Evolutionary conservation across 225 moss, liverwort and hornwort species (phyloP), one percentile per base, ranked within the genome.

Genomic region (Straminergon stramineum): DNA sequence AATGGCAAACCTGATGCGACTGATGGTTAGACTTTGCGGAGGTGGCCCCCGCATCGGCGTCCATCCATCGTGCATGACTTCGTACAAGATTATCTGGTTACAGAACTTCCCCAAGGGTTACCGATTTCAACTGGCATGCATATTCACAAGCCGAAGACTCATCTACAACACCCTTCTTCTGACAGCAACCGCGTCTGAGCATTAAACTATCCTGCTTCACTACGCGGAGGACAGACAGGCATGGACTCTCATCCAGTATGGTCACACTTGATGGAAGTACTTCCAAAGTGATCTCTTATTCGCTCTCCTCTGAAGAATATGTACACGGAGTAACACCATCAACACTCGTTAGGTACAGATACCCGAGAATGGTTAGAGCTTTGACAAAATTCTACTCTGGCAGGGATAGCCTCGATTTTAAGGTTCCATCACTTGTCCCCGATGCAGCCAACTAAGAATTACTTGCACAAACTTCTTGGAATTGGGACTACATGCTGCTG

Each of bases 161-260:
- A 85, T 88, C 78, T 67, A 73, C 83, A 83, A 88, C 84, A 84
- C 37, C 58, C 78, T 88, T 64, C 75, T 30, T 80, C 90, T 92
- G 90, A 87, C 88, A 92, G 86, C 87, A 91, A 89, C 87, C 89
- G 84, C 84, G 84, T 87, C 89, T 84, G 75, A 62, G 87, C 75
- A 80, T 87, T 84, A 89, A 79, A 58, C 86, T 66, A 78, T 75
- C 84, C 81, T 84, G 66, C 45, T 91, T 89, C 78, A 53, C 77
- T 86, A 86, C 73, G 84, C 87, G 86, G 82, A 88, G 62, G 45
- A 64, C 92, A 91, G 89, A 84, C 87, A 84, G 52, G 80, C 87
- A 87, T 83, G 55, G 75, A 92, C 90, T 86, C 73, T 61, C 80
- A 56, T 90, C 84, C 84, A 79, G 53, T 83, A 79, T 70, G 88